Conservation (phyloP, 192 early-diverging fungal genomes). For the Paraglomus brasilianum region DNA sequence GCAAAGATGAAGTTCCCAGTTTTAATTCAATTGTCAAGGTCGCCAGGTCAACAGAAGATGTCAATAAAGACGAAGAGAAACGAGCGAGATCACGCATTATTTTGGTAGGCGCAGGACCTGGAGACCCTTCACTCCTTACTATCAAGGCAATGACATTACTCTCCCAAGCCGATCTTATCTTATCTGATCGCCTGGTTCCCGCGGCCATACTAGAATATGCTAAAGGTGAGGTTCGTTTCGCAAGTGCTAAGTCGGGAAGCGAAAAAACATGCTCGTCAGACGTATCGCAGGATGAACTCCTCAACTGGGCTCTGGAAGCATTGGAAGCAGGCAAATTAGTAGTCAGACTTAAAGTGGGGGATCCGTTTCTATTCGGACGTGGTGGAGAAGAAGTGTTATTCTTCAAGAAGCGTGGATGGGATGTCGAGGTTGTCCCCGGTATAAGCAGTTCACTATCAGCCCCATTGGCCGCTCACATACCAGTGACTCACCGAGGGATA, state of each 20-base stretch:
- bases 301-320: conserved; percentile 72
- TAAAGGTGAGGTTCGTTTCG: conserved; percentile 59
- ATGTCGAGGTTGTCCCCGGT: conserved; percentile 72
- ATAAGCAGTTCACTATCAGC: conserved; percentile 77
- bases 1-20: conserved; percentile 33
- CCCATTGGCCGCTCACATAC: conserved; percentile 70
- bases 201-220: conserved; percentile 49
- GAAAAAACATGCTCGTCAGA: conserved; percentile 64
- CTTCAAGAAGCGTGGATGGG: conserved; percentile 68
- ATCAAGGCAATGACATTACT: conserved; percentile 63
- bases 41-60: not conserved
- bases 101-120: conserved; percentile 84
- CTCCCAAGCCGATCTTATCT: conserved; percentile 74
- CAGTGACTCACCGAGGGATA: conserved; percentile 85
- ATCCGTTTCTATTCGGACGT: conserved; percentile 90
- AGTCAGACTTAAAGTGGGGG: conserved; percentile 89
- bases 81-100: conserved; percentile 36
- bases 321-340: conserved; percentile 65
- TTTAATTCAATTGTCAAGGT: conserved; percentile 2
- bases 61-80: not conserved
- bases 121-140: conserved; percentile 79
- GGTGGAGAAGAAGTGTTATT: conserved; percentile 85
- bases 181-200: conserved; percentile 80
- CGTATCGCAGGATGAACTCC: conserved; percentile 73
- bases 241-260: conserved; percentile 48